phyloP scores from a whole-genome alignment of 148 eudicot species.

The Nepenthes mirabilis region DNA sequence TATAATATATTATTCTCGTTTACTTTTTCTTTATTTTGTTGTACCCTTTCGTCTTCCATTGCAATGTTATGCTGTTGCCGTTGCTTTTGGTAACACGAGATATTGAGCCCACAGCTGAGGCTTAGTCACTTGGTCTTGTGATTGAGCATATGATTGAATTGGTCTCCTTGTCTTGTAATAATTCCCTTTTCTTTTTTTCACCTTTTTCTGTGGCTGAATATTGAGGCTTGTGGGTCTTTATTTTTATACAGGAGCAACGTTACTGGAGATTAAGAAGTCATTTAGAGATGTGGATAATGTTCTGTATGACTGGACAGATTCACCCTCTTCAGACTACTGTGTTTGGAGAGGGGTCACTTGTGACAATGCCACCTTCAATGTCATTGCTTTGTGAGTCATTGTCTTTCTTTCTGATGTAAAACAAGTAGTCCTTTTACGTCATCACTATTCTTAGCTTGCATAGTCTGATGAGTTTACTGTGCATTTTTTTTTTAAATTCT shows the following conservation, averaged over 20 bases:
- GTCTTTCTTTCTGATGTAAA: not conserved
- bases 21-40: constrained; percentile 8
- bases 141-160: not conserved
- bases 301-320: constrained; percentile 90
- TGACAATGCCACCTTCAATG: constrained; percentile 79
- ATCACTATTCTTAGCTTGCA: too few species aligned
- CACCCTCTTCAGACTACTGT: constrained; percentile 83
- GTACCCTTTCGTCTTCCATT: not conserved
- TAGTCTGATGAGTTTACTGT: not conserved
- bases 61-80: constrained; percentile 6
- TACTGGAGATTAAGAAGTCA: constrained; percentile 91
- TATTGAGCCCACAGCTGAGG: constrained; percentile 10
- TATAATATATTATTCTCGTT: not conserved
- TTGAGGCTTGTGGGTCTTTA: not conserved
- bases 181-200: not conserved
- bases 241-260: constrained; percentile 39
- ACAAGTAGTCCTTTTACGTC: too few species aligned
- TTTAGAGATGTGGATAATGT: constrained; percentile 92
- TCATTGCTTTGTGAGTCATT: constrained; percentile 58
- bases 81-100: constrained; percentile 11
- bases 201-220: not conserved
- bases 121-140: constrained; percentile 10
- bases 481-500: too few species aligned
- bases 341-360: constrained; percentile 88
- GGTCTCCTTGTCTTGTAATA: not conserved